A percentile compares a stretch with the other conserved stretches of the same genome.
phyloP scores from a whole-genome alignment of 306 rosid species.

The Betula pendula region DNA sequence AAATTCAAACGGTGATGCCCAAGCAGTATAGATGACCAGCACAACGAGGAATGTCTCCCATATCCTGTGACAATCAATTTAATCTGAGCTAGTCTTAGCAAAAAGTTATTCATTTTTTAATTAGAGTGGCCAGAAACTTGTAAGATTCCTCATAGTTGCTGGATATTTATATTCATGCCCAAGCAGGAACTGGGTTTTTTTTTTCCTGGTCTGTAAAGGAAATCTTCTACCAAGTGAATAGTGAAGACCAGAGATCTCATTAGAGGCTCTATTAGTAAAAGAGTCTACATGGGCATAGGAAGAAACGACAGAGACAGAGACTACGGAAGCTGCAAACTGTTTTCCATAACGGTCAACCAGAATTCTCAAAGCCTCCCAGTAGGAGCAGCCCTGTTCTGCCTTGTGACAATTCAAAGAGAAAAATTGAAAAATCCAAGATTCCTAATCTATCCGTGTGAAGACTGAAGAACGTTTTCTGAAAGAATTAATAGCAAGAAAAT shows the following conservation, averaged over 20 bases:
- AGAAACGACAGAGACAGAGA: background rate
- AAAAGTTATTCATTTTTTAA: background rate
- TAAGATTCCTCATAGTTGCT: background rate
- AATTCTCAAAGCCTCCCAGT: constrained; percentile 10
- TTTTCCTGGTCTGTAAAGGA: background rate
- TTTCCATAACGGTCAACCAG: background rate
- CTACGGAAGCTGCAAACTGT: background rate
- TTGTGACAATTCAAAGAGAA: background rate
- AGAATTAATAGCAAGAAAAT: background rate
- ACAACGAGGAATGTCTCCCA: constrained; percentile 77
- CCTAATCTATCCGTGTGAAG: constrained; percentile 3
- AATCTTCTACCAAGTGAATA: background rate
- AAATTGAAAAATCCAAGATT: too few species aligned
- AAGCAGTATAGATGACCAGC: constrained; percentile 83
- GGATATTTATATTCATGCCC: too few species aligned
- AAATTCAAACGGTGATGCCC: constrained; percentile 96
- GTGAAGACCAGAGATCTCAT: background rate
- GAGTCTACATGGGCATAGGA: background rate
- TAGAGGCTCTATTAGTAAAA: background rate
- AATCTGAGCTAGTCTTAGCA: constrained; percentile 20
- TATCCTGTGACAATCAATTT: constrained; percentile 42
- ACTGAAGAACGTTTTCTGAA: background rate
- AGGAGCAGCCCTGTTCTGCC: background rate
- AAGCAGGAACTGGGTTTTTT: too few species aligned
- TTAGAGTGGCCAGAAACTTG: background rate